These are phyloP conservation scores for Melastoma candidum DNA, from an alignment of 441 rosid genomes.

Conservation along the genomic window DNA sequence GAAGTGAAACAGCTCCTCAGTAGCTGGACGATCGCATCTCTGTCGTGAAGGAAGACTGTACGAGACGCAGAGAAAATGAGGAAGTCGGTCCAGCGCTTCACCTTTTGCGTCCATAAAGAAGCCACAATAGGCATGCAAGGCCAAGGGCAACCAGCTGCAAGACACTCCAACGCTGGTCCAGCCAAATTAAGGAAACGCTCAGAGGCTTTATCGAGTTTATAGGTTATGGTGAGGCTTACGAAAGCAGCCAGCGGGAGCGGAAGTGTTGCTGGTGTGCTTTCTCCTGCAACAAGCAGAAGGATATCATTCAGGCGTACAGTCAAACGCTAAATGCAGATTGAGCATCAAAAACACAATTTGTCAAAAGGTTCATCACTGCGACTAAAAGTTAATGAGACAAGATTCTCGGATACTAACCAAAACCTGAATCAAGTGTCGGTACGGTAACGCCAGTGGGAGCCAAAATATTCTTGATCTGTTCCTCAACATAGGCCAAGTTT, in stretches of 20 bases:
- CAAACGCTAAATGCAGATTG: slow-evolving; percentile 5
- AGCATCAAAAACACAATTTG: neutral
- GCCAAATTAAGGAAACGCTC: slow-evolving; percentile 72
- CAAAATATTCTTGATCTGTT: slow-evolving; percentile 51
- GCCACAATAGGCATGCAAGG: slow-evolving; percentile 84
- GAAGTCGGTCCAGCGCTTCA: slow-evolving; percentile 77
- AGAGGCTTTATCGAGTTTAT: slow-evolving; percentile 65
- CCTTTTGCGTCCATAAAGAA: slow-evolving; percentile 79
- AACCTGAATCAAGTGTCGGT: slow-evolving; percentile 73
- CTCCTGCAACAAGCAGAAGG: slow-evolving; percentile 33
- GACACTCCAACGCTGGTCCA: slow-evolving; percentile 67
- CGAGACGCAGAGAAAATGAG: slow-evolving; percentile 77
- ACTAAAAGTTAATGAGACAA: neutral
- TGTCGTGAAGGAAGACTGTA: slow-evolving; percentile 63
- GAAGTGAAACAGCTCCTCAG: slow-evolving; percentile 67
- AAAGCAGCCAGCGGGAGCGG: slow-evolving; percentile 76
- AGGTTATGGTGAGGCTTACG: slow-evolving; percentile 70
- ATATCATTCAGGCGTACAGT: slow-evolving; percentile 10
- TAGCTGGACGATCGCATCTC: slow-evolving; percentile 58
- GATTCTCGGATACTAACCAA: slow-evolving; percentile 1
- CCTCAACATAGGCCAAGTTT: slow-evolving; percentile 60
- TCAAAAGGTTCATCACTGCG: neutral
- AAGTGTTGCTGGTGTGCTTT: slow-evolving; percentile 53
- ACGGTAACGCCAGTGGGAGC: slow-evolving; percentile 61
- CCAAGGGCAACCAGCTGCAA: slow-evolving; percentile 83